phyloP scores from a whole-genome alignment of 805 yeast genomes.

The Wilhelminamyces savonicus region DNA sequence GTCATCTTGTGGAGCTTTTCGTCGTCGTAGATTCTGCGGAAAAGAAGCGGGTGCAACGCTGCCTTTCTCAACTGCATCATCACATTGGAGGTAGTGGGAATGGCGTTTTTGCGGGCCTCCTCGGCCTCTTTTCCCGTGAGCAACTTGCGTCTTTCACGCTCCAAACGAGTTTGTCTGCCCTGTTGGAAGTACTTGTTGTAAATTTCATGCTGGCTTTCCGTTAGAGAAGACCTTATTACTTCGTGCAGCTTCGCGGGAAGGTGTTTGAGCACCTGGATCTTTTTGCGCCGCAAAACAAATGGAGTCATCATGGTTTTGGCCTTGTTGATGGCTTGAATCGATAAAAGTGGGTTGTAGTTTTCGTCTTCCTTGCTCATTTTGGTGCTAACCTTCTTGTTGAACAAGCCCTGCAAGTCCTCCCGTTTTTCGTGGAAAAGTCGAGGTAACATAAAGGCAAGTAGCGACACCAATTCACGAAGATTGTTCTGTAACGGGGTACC shows the following conservation, averaged over 20 bases:
- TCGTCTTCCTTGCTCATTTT: constrained; percentile 28
- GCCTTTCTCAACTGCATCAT: constrained; percentile 91
- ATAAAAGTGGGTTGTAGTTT: constrained; percentile 69
- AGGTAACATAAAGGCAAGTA: constrained; percentile 89
- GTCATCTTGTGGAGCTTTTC: constrained; percentile 60
- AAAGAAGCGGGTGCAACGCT: constrained; percentile 84
- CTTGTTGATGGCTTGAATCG: constrained; percentile 84
- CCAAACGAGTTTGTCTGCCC: constrained; percentile 35
- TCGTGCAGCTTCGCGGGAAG: constrained; percentile 71
- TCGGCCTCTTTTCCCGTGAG: constrained; percentile 32
- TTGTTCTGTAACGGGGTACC: constrained; percentile 98
- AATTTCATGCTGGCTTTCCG: constrained; percentile 45
- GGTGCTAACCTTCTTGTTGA: constrained; percentile 82
- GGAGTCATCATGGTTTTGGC: constrained; percentile 99
- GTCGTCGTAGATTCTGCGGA: constrained; percentile 61
- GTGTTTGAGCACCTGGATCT: constrained; percentile 86
- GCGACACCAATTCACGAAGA: constrained; percentile 80
- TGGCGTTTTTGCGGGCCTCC: constrained; percentile 21
- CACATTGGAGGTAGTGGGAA: constrained; percentile 54
- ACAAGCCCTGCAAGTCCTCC: constrained; percentile 75
- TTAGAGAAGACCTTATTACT: constrained; percentile 61
- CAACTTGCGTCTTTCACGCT: constrained; percentile 37
- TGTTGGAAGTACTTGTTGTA: constrained; percentile 54
- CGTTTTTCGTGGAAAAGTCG: constrained; percentile 70
- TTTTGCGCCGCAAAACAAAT: constrained; percentile 85